phyloP scores from a whole-genome alignment of 108 stramenopile genomes.

The Parietichytrium sp. region DNA sequence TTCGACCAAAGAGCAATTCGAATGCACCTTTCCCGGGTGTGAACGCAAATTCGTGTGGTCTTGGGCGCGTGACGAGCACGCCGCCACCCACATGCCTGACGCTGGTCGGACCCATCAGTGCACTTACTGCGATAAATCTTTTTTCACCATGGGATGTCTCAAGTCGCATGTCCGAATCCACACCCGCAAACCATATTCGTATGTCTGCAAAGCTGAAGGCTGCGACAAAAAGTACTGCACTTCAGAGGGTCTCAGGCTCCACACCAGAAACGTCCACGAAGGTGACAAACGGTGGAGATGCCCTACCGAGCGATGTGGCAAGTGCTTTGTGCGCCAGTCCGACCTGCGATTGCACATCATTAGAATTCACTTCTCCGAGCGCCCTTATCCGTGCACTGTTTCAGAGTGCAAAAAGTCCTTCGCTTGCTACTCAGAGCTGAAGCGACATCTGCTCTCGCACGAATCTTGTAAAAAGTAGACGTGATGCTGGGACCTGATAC shows the following conservation, averaged over 20 bases:
- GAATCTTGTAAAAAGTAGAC: too few relatives aligned
- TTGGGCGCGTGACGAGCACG: slow-evolving; percentile 5
- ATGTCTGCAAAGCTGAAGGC: slow-evolving; percentile 22
- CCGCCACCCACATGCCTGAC: neutral
- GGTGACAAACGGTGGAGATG: slow-evolving; percentile 31
- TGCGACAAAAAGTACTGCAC: slow-evolving; percentile 25
- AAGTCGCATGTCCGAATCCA: slow-evolving; percentile 34
- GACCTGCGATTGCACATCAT: slow-evolving; percentile 26
- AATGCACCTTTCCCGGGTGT: neutral
- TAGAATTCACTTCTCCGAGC: slow-evolving; percentile 16
- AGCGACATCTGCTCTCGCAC: slow-evolving; percentile 32
- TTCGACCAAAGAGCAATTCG: neutral
- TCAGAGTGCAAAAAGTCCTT: slow-evolving; percentile 28
- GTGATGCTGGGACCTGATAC: too few relatives aligned
- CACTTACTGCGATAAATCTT: slow-evolving; percentile 1
- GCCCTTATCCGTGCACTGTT: slow-evolving; percentile 30
- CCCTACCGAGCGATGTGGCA: slow-evolving; percentile 26
- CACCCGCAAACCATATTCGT: slow-evolving; percentile 28
- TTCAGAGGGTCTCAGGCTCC: slow-evolving; percentile 20
- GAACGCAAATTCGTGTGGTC: neutral
- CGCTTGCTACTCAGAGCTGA: slow-evolving; percentile 35
- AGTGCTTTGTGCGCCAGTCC: slow-evolving; percentile 26
- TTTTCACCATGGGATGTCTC: slow-evolving; percentile 30
- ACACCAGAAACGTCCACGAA: slow-evolving; percentile 31
- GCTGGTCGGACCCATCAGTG: neutral